Conservation (phyloP, 352 stramenopile genomes). For the Globisporangium splendens region DNA sequence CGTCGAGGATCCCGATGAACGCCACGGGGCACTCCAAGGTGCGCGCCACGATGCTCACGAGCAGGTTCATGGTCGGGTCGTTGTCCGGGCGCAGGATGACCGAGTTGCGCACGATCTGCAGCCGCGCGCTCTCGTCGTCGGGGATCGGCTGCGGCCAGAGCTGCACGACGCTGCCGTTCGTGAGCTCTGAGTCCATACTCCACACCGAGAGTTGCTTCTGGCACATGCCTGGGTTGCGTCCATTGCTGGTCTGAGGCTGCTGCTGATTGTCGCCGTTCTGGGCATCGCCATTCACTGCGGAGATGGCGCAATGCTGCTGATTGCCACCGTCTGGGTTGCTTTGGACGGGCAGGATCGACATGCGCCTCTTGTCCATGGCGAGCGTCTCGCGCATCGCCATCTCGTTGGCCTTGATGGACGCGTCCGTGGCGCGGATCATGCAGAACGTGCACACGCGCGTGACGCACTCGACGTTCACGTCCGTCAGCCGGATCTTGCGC, state of each 20-base stretch:
- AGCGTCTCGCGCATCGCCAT: conserved; percentile 34
- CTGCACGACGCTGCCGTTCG: conserved; percentile 57
- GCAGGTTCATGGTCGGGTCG: conserved; percentile 70
- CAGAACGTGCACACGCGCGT: conserved; percentile 81
- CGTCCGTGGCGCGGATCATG: conserved; percentile 70
- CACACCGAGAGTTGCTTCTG: conserved; percentile 48
- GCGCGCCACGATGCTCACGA: conserved; percentile 64
- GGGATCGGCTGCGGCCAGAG: conserved; percentile 51
- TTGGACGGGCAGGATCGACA: conserved; percentile 18
- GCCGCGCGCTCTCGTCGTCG: conserved; percentile 41
- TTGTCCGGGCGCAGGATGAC: conserved; percentile 44
- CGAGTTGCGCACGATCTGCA: conserved; percentile 49
- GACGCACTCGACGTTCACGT: conserved; percentile 76
- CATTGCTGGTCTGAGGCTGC: no score
- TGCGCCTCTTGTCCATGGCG: conserved; percentile 18
- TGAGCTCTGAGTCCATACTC: conserved; percentile 62
- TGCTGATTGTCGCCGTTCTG: not conserved
- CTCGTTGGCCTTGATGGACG: conserved; percentile 59
- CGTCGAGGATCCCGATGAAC: conserved; percentile 67
- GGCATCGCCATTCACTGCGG: not conserved
- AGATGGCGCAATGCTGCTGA: no score
- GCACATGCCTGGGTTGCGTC: conserved; percentile 5
- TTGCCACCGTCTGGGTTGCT: not conserved
- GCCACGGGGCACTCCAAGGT: conserved; percentile 64
- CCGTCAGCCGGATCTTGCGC: conserved; percentile 64